These are phyloP conservation scores for Herpetomonas tarakana DNA, from an alignment of 208 protist genomes.

Conservation along the genomic window DNA sequence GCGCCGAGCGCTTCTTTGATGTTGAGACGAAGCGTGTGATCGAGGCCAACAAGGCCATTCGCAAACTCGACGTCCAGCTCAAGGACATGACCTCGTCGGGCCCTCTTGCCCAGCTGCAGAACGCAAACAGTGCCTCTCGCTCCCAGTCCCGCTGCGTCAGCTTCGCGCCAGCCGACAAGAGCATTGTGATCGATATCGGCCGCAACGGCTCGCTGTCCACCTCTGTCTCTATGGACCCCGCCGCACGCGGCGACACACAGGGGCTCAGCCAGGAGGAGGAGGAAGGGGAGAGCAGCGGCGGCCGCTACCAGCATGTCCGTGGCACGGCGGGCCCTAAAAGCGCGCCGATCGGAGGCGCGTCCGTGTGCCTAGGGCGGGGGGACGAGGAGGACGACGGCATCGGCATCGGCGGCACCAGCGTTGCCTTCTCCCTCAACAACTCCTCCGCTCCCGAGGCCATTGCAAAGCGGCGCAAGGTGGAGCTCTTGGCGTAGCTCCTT, in stretches of 20 bases:
- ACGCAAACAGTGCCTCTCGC: conserved; percentile 10
- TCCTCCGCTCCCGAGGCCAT: conserved; percentile 13
- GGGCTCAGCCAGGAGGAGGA: conserved; percentile 15
- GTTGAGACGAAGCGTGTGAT: conserved; percentile 48
- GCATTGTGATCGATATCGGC: conserved; percentile 45
- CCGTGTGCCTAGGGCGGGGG: conserved; percentile 13
- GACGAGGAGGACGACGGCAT: conserved; percentile 32
- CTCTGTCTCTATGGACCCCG: conserved; percentile 8
- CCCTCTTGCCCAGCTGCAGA: conserved; percentile 27
- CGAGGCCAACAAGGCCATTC: conserved; percentile 30
- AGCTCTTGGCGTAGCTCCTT: conserved; percentile 16
- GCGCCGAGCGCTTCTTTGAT: conserved; percentile 63
- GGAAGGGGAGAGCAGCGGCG: not conserved
- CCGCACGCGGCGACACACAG: not conserved
- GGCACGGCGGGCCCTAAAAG: too few species aligned
- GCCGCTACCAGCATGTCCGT: not conserved
- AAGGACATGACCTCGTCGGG: conserved; percentile 31
- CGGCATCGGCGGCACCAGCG: conserved; percentile 45
- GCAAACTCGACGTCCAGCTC: conserved; percentile 42
- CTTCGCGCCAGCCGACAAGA: conserved; percentile 44
- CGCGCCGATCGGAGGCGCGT: conserved; percentile 5
- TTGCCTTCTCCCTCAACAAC: conserved; percentile 53
- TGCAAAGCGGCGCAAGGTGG: conserved; percentile 31
- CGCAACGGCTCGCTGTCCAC: conserved; percentile 13
- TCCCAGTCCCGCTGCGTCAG: conserved; percentile 44